Conservation (phyloP, 2,329 filamentous ascomycete species). For the Zymoseptoria crescenta region DNA sequence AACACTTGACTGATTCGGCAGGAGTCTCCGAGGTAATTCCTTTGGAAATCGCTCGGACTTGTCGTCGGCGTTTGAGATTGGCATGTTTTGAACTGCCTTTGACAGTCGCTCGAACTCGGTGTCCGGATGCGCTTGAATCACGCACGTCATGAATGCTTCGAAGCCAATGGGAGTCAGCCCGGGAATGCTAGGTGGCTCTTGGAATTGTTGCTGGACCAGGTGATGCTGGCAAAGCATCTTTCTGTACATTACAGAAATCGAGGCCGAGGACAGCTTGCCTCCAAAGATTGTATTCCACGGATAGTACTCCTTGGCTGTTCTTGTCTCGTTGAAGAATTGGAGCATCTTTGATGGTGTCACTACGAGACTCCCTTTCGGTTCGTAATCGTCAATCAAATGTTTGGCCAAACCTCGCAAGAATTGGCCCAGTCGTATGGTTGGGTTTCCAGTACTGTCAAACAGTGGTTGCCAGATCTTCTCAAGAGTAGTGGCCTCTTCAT, state of each 20-base stretch:
- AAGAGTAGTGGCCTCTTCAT: slow-evolving; percentile 48
- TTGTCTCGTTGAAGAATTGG: slow-evolving; percentile 62
- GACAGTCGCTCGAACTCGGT: slow-evolving; percentile 64
- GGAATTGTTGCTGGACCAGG: slow-evolving; percentile 33
- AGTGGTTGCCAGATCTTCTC: slow-evolving; percentile 71
- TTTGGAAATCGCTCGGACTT: slow-evolving; percentile 69
- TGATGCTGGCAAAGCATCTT: slow-evolving; percentile 43
- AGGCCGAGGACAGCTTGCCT: slow-evolving; percentile 33
- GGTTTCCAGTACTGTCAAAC: slow-evolving; percentile 59
- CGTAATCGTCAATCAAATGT: slow-evolving; percentile 64
- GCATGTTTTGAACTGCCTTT: slow-evolving; percentile 60
- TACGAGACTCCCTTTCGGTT: slow-evolving; percentile 60
- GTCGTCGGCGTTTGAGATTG: slow-evolving; percentile 58
- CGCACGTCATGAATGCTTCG: slow-evolving; percentile 58
- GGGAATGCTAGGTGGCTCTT: slow-evolving; percentile 38
- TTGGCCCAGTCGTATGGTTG: slow-evolving; percentile 61
- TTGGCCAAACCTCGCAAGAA: slow-evolving; percentile 66
- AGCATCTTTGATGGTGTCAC: slow-evolving; percentile 69
- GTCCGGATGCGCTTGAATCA: slow-evolving; percentile 69
- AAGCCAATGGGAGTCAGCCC: slow-evolving; percentile 42
- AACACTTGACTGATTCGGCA: slow-evolving; percentile 54
- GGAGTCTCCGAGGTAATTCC: slow-evolving; percentile 64
- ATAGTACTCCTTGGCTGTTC: slow-evolving; percentile 57
- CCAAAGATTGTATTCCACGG: slow-evolving; percentile 50
- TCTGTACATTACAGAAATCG: slow-evolving; percentile 40